Base-by-base conservation (phyloP, 805 yeast species). In the Saccharomycopsis fibuligera region DNA sequence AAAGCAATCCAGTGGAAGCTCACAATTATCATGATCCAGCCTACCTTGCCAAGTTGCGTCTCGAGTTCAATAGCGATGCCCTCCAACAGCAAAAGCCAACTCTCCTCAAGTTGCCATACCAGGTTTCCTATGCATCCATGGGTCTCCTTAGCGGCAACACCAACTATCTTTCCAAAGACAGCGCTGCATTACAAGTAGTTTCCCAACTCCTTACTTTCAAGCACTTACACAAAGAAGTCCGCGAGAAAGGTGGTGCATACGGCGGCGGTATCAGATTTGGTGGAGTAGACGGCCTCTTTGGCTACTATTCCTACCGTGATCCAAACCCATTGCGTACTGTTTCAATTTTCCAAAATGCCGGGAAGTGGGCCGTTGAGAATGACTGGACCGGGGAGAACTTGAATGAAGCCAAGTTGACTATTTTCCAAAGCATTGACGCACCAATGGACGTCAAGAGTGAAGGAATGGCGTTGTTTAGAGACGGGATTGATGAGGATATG, bases 241-340 rank as follows among this genome's bases (percentile, higher is more conserved):
- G 99, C 56, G 99, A 93, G 61, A 80, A 91, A 59, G 96, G 96
- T 49, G 99, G 99, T 51, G 99, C 99, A 0, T 93, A 93, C 61
- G 99, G 99, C 5, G 98, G 96, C 4, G 99, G 99, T 3, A 85
- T 95, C 3, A 68, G 76, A 5, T 93, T 82, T 62, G 86, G 83
- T 61, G 88, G 91, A 0, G 62, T 86, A 21, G 87, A 85, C 44
- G 98, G 97, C 0, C 58, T 81, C 2, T 78, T 91, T 59, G 76
- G 85, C 30, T 88, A 74, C 67, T 93, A 84, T 66, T 89, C 98
- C 0, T 93, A 91, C 68, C 76, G 99, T 57, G 99, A 93, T 63
- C 99, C 99, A 16, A 83, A 86, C 55, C 87, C 96, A 1, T 61
- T 74, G 35, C 76, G 79, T 54, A 83, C 96, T 2, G 62, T 86